Conservation (phyloP, 345 rosid species). For the Salix dunnii region DNA sequence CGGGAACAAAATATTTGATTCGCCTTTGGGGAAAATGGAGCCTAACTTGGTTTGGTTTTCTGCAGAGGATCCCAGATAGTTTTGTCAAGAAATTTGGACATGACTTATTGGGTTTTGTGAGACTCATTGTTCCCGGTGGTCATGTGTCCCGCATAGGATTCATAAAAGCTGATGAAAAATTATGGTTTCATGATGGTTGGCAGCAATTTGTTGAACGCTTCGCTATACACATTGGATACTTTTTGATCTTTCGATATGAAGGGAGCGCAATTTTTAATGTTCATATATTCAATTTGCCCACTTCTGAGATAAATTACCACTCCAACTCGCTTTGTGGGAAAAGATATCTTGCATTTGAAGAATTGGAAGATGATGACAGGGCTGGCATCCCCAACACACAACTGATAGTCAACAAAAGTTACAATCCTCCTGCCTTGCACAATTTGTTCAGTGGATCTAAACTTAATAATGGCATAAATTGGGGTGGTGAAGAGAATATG, state of each 20-base stretch:
- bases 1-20: neutral
- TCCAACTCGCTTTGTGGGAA: slow-evolving; percentile 40
- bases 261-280: slow-evolving; percentile 74
- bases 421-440: slow-evolving; percentile 48
- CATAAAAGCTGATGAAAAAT: slow-evolving; percentile 58
- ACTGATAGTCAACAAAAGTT: slow-evolving; percentile 31
- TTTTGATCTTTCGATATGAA: slow-evolving; percentile 80
- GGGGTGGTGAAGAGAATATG: slow-evolving; percentile 35
- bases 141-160: slow-evolving; percentile 72
- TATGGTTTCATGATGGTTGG: slow-evolving; percentile 85
- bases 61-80: slow-evolving; percentile 88
- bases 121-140: slow-evolving; percentile 75
- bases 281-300: slow-evolving; percentile 62
- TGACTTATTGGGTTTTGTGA: slow-evolving; percentile 62
- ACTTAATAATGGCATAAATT: slow-evolving; percentile 24
- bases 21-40: neutral
- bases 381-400: slow-evolving; percentile 24
- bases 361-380: slow-evolving; percentile 65
- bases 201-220: slow-evolving; percentile 76
- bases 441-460: slow-evolving; percentile 49
- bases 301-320: slow-evolving; percentile 69
- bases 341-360: slow-evolving; percentile 60
- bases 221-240: slow-evolving; percentile 65
- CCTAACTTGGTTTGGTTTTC: slow-evolving; percentile 11
- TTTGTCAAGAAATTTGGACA: slow-evolving; percentile 70